Conservation (phyloP, 179 eudicot genomes). For the Spergularia azorica region DNA sequence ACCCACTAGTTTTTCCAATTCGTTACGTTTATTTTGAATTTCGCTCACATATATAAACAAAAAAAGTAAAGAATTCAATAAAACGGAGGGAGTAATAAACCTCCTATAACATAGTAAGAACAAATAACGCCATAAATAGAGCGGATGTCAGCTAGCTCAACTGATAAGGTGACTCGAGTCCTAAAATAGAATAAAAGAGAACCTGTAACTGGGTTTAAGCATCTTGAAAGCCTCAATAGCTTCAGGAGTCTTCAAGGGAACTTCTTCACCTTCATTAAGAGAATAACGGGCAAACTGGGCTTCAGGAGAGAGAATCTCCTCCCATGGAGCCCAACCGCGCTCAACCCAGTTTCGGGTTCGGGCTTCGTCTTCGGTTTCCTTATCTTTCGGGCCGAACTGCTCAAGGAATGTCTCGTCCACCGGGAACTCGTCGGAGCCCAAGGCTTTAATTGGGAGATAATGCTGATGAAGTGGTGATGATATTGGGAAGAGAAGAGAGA, state of each 20-base stretch:
- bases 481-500: no score
- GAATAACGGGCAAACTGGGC: conserved; percentile 76
- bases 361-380: conserved; percentile 73
- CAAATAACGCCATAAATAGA: no score
- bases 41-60: no score
- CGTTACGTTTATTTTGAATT: no score
- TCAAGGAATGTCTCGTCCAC: conserved; percentile 81
- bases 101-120: no score
- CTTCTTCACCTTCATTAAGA: conserved; percentile 89
- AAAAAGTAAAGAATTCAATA: no score
- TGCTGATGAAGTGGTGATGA: no score
- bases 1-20: no score
- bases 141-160: conserved; percentile 1
- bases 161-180: neutral
- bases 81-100: no score
- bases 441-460: no score
- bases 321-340: conserved; percentile 99
- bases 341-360: conserved; percentile 83
- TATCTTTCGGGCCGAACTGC: conserved; percentile 59
- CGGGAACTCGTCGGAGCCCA: conserved; percentile 70
- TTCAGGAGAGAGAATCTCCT: conserved; percentile 81
- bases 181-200: neutral
- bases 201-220: conserved; percentile 63
- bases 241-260: conserved; percentile 65
- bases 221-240: conserved; percentile 84